These are phyloP conservation scores for Apiospora malaysiana DNA, from an alignment of 2,329 filamentous ascomycete genomes.

Conservation along the genomic window DNA sequence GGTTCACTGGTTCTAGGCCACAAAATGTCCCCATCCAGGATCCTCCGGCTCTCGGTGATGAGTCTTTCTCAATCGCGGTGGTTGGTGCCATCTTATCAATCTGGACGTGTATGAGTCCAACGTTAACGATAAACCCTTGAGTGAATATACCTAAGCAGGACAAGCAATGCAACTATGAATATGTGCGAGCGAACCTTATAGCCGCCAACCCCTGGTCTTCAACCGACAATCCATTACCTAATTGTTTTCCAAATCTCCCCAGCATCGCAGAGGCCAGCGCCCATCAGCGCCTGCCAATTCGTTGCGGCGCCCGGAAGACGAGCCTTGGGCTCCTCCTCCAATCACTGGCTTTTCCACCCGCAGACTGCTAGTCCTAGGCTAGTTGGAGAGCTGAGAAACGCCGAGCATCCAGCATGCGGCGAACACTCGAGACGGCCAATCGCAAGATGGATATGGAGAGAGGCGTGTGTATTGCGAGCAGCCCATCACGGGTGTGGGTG, in stretches of 20 bases:
- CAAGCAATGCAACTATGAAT: not conserved
- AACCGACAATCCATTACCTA: not conserved
- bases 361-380: not conserved
- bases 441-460: no score
- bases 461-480: no score
- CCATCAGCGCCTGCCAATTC: not conserved
- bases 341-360: not conserved
- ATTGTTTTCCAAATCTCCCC: not conserved
- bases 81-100: not conserved
- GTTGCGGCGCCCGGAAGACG: not conserved
- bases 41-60: constrained; percentile 1
- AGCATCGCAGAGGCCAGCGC: not conserved
- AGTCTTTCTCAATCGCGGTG: not conserved
- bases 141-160: no score
- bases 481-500: no score
- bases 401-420: not conserved
- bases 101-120: not conserved
- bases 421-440: not conserved
- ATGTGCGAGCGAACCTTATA: not conserved
- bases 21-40: not conserved
- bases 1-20: constrained; percentile 4
- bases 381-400: not conserved
- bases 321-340: not conserved
- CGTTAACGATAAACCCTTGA: not conserved
- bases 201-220: not conserved